phyloP scores from a whole-genome alignment of 2,329 filamentous ascomycete species.

The Penicillium sp. region DNA sequence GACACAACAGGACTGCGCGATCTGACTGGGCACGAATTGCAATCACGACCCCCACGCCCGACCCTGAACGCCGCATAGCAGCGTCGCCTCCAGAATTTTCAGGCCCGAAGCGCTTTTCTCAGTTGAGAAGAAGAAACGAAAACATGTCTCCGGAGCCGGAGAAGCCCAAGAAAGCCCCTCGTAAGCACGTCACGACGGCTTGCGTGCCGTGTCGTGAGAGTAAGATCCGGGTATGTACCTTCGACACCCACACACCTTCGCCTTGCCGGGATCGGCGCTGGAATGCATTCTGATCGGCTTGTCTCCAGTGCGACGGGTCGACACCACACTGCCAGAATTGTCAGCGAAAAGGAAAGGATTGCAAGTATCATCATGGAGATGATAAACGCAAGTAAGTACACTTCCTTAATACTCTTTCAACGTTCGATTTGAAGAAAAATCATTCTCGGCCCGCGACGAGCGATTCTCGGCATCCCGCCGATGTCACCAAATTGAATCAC shows the following conservation, averaged over 20 bases:
- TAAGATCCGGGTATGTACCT: conserved; percentile 43
- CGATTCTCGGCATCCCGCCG: conserved; percentile 1
- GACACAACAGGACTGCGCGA: conserved; percentile 1
- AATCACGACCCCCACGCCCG: conserved; percentile 1
- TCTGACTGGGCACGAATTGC: neutral
- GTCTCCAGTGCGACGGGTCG: conserved; percentile 38
- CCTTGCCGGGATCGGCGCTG: conserved; percentile 1
- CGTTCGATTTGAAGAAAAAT: neutral
- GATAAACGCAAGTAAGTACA: conserved; percentile 43
- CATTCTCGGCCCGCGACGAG: neutral
- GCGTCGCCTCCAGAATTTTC: neutral
- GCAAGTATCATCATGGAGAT: conserved; percentile 43
- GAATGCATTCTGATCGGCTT: conserved; percentile 5
- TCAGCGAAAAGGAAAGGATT: conserved; percentile 40
- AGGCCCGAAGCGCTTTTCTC: no score
- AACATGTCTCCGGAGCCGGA: conserved; percentile 29
- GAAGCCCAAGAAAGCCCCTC: conserved; percentile 34
- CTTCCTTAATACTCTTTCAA: neutral
- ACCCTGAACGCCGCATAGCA: neutral
- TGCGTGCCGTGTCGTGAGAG: conserved; percentile 50
- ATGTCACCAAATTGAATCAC: neutral
- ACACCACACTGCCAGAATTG: conserved; percentile 43
- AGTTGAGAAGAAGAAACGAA: neutral
- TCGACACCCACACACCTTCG: neutral
- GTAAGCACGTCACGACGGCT: conserved; percentile 49